Conservation (phyloP, 2,329 filamentous ascomycete genomes). For the Aquanectria penicillioides region DNA sequence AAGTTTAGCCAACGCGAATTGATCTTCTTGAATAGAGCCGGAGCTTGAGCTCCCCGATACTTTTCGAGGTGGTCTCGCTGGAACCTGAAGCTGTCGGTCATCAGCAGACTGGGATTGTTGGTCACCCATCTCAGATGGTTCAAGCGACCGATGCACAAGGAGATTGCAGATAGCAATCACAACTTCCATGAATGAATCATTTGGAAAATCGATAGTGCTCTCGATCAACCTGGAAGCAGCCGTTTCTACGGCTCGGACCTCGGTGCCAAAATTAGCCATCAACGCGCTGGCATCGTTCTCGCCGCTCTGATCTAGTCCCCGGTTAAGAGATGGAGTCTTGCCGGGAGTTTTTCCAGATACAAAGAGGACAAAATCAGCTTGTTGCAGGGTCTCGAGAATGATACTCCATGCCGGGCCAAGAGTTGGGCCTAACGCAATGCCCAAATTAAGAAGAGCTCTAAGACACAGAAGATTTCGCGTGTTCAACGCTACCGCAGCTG, state of each 20-base stretch:
- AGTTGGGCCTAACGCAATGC: slow-evolving; percentile 92
- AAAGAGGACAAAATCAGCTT: slow-evolving; percentile 88
- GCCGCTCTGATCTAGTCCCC: slow-evolving; percentile 56
- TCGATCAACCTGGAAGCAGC: slow-evolving; percentile 89
- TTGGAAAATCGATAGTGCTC: slow-evolving; percentile 90
- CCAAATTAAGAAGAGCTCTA: slow-evolving; percentile 90
- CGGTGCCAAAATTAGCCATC: slow-evolving; percentile 76
- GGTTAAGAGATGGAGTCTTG: slow-evolving; percentile 59
- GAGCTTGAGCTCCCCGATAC: slow-evolving; percentile 55
- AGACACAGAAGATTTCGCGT: slow-evolving; percentile 91
- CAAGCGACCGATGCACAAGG: slow-evolving; percentile 48
- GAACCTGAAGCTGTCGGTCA: slow-evolving; percentile 46
- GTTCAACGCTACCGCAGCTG: slow-evolving; percentile 69
- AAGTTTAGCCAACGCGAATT: slow-evolving; percentile 77
- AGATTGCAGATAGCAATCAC: slow-evolving; percentile 79
- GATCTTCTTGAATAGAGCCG: slow-evolving; percentile 68
- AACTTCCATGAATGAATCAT: slow-evolving; percentile 81
- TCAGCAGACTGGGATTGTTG: slow-evolving; percentile 34
- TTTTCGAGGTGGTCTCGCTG: slow-evolving; percentile 55
- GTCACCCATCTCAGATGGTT: slow-evolving; percentile 28
- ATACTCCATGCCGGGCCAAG: slow-evolving; percentile 89
- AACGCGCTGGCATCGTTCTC: slow-evolving; percentile 62
- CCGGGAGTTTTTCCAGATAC: slow-evolving; percentile 66
- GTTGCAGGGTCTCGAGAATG: slow-evolving; percentile 88
- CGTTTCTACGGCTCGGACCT: slow-evolving; percentile 88